Base-by-base conservation (phyloP, 495 filamentous ascomycete genomes). In the Aspergillus nidulans region DNA sequence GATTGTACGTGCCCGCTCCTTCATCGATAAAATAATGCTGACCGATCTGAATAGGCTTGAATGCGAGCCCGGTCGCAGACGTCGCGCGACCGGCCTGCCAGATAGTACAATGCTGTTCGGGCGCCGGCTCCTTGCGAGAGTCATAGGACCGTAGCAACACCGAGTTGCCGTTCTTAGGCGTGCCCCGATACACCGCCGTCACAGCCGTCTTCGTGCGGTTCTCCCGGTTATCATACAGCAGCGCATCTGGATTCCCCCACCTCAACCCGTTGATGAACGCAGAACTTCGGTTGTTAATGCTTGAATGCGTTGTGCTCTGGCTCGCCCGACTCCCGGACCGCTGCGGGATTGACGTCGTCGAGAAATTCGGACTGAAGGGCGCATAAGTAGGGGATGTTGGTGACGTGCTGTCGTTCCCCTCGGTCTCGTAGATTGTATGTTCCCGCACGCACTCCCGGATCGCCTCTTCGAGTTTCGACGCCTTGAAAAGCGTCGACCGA, bases 71-170 rank as follows among this genome's bases (percentile, higher is more conserved):
- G 3, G 90, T 96, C 3, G 94, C 91, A 47, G 81, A 89, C 2
- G 94, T 98, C n/a, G 94, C 94, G 36, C 95, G 84, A 7, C 94
- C 94, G 4, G 94, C 94, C 69, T 98, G 82, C 94, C 94, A 98
- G 49, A 98, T 90, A 13, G 81, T 95, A 68, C 91, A 96, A 61
- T 95, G 85, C 54, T 89, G 89, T 66, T 95, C 90, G 0, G 92
- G 87, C 4, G 90, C 81, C 0, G 91, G 87, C 68, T 97, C 92
- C 68, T 87, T 90, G 57, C 90, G 82, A 21, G 95, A 97, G 59
- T 96, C 92, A 63, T 97, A 98, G 9, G 94, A 96, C 26, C 94
- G 86, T 45, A 98, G 73, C 48, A 98, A 68, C 2, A 86, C 84
- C 0, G 91, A 78, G 8, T 79, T 70, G 13, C 81, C 83, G 15